Conservation (phyloP, 78 protist species). For the Dictyostelium citrinum region DNA sequence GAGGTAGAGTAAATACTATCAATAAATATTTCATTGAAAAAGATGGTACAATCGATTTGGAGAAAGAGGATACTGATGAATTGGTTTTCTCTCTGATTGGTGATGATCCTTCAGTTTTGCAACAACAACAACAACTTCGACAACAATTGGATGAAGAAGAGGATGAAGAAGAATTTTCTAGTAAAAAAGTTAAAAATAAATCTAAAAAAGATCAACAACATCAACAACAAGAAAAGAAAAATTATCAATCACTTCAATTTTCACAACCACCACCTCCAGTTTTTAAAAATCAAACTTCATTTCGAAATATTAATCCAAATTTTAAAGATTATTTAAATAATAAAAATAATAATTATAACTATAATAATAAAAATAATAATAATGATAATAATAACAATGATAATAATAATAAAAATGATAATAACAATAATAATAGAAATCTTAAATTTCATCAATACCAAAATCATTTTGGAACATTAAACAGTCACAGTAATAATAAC, state of each 20-base stretch:
- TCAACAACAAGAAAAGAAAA: background rate
- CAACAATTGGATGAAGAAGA: constrained; percentile 1
- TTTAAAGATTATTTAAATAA: background rate
- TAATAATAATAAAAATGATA: background rate
- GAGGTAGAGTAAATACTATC: background rate
- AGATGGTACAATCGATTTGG: background rate
- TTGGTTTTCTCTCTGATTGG: constrained; percentile 23
- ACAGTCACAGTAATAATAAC: background rate
- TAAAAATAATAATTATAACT: background rate
- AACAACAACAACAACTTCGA: background rate
- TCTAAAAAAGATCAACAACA: background rate
- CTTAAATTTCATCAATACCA: background rate
- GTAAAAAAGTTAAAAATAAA: background rate
- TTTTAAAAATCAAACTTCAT: background rate
- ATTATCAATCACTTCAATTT: background rate
- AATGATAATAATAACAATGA: background rate
- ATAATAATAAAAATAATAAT: background rate
- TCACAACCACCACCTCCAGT: background rate
- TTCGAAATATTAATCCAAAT: constrained; percentile 7
- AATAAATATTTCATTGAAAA: background rate
- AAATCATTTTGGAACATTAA: background rate
- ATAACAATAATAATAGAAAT: background rate
- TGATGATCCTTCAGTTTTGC: constrained; percentile 23
- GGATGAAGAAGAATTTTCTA: background rate
- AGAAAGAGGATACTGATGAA: constrained; percentile 17